Evolutionary conservation across 495 filamentous ascomycete species (phyloP).

Genomic region (Cenococcum geophilum): DNA sequence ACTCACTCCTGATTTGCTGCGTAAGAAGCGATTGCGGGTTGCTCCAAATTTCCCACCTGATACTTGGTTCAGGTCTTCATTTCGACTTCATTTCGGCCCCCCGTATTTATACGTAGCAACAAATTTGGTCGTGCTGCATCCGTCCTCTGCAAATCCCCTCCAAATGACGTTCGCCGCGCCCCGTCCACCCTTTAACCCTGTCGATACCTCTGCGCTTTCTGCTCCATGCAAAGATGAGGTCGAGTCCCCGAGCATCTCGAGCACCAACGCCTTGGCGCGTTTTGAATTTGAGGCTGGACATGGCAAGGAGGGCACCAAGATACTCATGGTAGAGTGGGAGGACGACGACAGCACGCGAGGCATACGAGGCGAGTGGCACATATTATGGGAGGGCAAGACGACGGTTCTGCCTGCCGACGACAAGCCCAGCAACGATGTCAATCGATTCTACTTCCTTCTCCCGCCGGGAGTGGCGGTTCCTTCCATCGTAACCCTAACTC

Average conservation of each 20-base stretch:
- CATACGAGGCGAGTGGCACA: constrained; percentile 55
- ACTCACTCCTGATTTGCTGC: constrained; percentile 15
- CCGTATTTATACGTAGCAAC: constrained; percentile 10
- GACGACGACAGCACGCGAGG: constrained; percentile 45
- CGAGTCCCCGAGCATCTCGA: constrained; percentile 38
- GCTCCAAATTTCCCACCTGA: constrained; percentile 20
- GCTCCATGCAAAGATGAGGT: constrained; percentile 34
- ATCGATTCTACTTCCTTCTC: constrained; percentile 69
- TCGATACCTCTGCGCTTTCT: constrained; percentile 33
- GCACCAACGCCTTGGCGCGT: constrained; percentile 56
- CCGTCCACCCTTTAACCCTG: constrained; percentile 35
- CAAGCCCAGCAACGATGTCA: constrained; percentile 47
- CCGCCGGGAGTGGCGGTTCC: constrained; percentile 62
- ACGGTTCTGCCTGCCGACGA: constrained; percentile 60
- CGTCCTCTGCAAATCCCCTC: not conserved
- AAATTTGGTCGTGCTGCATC: not conserved
- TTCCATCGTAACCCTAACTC: constrained; percentile 58
- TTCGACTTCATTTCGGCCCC: constrained; percentile 25
- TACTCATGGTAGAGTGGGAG: constrained; percentile 81
- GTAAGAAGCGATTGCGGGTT: constrained; percentile 19
- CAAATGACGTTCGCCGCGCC: constrained; percentile 29
- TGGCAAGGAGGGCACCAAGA: constrained; percentile 75
- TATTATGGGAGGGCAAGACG: constrained; percentile 70
- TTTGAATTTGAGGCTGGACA: constrained; percentile 78
- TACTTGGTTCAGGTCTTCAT: constrained; percentile 6